Base-by-base conservation (phyloP, 1,284 basidiomycete species). In the Papiliotrema fonsecae region DNA sequence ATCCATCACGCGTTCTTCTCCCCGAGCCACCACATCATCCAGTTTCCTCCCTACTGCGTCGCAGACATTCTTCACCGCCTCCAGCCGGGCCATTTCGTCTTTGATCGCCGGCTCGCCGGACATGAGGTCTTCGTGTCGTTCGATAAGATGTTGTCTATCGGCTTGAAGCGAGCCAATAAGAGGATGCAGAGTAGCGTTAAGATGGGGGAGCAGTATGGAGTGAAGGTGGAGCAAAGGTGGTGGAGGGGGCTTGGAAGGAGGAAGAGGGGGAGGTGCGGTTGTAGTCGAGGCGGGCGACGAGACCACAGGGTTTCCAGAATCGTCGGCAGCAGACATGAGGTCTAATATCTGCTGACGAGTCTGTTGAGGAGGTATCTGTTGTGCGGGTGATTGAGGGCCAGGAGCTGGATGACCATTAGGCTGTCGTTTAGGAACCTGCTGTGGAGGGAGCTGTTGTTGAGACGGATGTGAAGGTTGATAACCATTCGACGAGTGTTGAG, bases 41-140 rank as follows among this genome's bases (percentile, higher is more conserved):
- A 90, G 76, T 51, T 87, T 81, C 26, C 77, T 78, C 30, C 84
- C 81, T 14, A 92, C 91, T 39, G 78, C 82, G 51, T 77, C 78
- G 74, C 96, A 98, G 9, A 98, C 92, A 60, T 88, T 88, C 50
- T 85, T 80, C n/a, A 98, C 96, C 21, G 92, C 93, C 70, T 88
- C 85, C 24, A 99, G 77, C n/a, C 96, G 81, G 4, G 84, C 87
- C 83, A 90, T 91, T 76, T 99, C 96, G 74, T 99, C 96, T 42
- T 83, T 79, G 53, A 99, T 88, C 4, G 93, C 93, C 16, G 91
- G 91, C 65, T 86, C 85, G 2, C 93, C 96, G 41, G 85, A 81
- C 40, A 88, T 80, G 51, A 98, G 80, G 75, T 97, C 92, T 38
- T 81, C 74, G 59, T 88, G 84, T 52, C 93, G 82, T 35, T 86